A percentile compares a stretch with the other conserved stretches of the same genome.
Evolutionary conservation across 179 eudicot genomes (phyloP).

Genomic region (Patellifolia procumbens): DNA sequence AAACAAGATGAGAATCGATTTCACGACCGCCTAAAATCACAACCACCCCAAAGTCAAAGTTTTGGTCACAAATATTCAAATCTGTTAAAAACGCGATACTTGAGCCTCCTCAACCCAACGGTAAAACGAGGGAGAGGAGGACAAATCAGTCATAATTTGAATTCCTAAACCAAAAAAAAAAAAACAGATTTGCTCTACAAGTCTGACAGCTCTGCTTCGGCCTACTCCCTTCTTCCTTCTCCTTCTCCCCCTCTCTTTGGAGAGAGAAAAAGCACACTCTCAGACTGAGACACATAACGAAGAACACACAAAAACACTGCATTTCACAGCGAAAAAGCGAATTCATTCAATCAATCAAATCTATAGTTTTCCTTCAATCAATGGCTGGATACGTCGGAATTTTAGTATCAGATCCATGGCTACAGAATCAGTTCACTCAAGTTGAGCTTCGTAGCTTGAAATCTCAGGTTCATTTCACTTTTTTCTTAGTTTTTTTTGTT

Average conservation of each 20-base stretch:
- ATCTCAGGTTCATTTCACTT: constrained; percentile 51
- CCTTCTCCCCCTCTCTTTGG: constrained; percentile 17
- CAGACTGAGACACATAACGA: background rate
- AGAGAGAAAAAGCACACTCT: constrained; percentile 13
- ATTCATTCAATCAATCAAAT: background rate
- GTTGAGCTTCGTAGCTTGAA: constrained; percentile 92
- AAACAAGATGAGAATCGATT: too few species aligned
- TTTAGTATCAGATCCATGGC: constrained; percentile 98
- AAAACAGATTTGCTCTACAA: constrained; percentile 17
- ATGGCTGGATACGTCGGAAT: constrained; percentile 93
- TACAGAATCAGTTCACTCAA: constrained; percentile 97
- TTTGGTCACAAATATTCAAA: background rate
- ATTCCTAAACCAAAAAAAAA: constrained; percentile 13
- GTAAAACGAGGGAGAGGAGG: constrained; percentile 35
- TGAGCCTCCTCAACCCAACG: constrained; percentile 23
- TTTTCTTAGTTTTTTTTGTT: background rate
- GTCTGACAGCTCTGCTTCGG: constrained; percentile 43
- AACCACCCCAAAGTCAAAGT: too few species aligned
- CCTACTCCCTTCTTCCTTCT: constrained; percentile 41
- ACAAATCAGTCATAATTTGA: constrained; percentile 55
- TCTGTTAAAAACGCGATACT: background rate
- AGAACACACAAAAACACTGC: background rate
- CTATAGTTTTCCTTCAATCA: background rate
- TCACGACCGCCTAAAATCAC: too few species aligned
- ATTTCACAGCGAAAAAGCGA: background rate